These are phyloP conservation scores for Trametes elegans DNA, from an alignment of 768 basidiomycete species.

Conservation along the genomic window DNA sequence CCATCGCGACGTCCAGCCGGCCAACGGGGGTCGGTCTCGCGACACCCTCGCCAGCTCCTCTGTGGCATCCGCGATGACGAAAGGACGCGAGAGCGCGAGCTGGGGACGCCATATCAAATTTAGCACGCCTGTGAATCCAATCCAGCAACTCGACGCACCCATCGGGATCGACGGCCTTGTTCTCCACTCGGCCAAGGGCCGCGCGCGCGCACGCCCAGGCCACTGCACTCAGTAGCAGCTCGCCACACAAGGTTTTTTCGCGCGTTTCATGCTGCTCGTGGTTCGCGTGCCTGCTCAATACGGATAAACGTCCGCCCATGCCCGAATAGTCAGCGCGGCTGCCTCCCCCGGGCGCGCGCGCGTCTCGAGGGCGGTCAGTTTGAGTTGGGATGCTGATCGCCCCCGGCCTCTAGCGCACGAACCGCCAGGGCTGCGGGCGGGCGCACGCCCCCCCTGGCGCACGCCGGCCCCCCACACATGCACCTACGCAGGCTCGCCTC, in stretches of 20 bases:
- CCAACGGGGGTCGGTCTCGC: constrained; percentile 12
- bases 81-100: background rate
- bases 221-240: too few species aligned
- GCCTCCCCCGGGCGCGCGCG: background rate
- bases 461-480: too few species aligned
- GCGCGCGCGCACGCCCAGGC: background rate
- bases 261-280: background rate
- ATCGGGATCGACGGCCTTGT: constrained; percentile 15
- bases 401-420: constrained; percentile 4
- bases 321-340: constrained; percentile 3
- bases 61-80: constrained; percentile 12
- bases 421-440: background rate
- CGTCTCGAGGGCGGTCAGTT: constrained; percentile 17
- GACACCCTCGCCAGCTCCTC: constrained; percentile 4
- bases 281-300: constrained; percentile 7
- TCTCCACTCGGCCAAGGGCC: constrained; percentile 4
- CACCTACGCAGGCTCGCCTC: too few species aligned
- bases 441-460: background rate
- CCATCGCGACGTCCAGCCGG: constrained; percentile 13
- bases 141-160: constrained; percentile 5
- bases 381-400: constrained; percentile 7
- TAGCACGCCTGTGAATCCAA: constrained; percentile 11
- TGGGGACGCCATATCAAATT: constrained; percentile 3
- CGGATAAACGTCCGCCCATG: constrained; percentile 1
- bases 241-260: constrained; percentile 6